Conservation (phyloP, 83 land plant species). For the Picea abies region DNA sequence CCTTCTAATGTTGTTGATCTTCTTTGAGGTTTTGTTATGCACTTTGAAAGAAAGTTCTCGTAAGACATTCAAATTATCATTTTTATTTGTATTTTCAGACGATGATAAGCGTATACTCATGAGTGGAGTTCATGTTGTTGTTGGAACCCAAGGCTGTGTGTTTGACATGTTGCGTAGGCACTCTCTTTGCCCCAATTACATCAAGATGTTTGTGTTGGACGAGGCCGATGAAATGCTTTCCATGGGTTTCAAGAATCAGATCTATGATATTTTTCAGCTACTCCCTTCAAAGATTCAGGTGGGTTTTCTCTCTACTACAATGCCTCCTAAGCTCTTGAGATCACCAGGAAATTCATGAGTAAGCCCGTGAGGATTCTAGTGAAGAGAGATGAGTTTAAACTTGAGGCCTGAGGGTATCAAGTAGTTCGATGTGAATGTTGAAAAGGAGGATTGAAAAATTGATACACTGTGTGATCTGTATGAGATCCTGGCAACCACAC, state of each 20-base stretch:
- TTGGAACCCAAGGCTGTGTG: slow-evolving; percentile 91
- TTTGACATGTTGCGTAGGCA: slow-evolving; percentile 75
- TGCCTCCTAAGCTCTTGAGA: slow-evolving; percentile 79
- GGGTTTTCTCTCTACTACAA: slow-evolving; percentile 87
- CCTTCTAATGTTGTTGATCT: slow-evolving; percentile 70
- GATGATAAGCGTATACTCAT: slow-evolving; percentile 68
- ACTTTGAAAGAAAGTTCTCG: not conserved
- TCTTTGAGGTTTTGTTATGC: slow-evolving; percentile 25
- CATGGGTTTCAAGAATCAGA: too few relatives aligned
- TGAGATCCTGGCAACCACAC: slow-evolving; percentile 68
- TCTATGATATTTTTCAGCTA: too few relatives aligned
- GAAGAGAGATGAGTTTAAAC: slow-evolving; percentile 81
- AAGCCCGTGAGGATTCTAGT: slow-evolving; percentile 87
- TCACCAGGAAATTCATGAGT: slow-evolving; percentile 56
- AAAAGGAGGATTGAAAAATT: slow-evolving; percentile 76
- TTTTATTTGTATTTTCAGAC: slow-evolving; percentile 9
- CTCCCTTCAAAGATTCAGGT: slow-evolving; percentile 57
- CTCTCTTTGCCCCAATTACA: slow-evolving; percentile 35
- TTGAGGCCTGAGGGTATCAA: slow-evolving; percentile 76
- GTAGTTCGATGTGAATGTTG: slow-evolving; percentile 81
- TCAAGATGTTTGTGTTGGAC: too few relatives aligned
- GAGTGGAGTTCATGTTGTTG: slow-evolving; percentile 83
- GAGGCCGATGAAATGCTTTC: too few relatives aligned
- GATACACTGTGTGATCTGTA: slow-evolving; percentile 86
- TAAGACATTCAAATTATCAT: slow-evolving; percentile 1